A percentile compares a stretch with the other conserved stretches of the same genome.
These are phyloP conservation scores for Leptographium flavum DNA, from an alignment of 2,329 filamentous ascomycete genomes.

Conservation along the genomic window DNA sequence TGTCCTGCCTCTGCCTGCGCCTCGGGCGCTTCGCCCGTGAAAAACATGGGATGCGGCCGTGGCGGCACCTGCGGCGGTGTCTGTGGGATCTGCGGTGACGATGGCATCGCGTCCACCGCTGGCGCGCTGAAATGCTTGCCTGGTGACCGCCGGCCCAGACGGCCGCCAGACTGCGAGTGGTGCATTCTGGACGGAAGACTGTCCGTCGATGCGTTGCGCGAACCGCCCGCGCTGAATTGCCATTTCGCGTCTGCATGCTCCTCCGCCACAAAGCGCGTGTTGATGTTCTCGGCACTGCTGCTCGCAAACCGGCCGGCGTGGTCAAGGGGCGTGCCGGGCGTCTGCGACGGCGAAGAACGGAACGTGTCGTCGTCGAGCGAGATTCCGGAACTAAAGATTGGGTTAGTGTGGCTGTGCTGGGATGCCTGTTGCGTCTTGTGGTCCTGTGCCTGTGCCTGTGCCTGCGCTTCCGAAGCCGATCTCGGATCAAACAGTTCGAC, in stretches of 20 bases:
- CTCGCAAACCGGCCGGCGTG: slow-evolving; percentile 27
- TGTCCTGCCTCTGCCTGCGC: neutral
- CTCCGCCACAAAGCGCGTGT: slow-evolving; percentile 42
- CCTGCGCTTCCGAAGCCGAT: neutral
- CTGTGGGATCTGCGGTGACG: neutral
- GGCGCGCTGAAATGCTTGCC: slow-evolving; percentile 3
- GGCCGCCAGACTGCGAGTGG: slow-evolving; percentile 25
- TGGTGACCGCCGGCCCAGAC: slow-evolving; percentile 24
- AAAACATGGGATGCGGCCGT: slow-evolving; percentile 4
- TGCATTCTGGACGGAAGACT: slow-evolving; percentile 15
- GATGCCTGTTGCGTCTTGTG: neutral
- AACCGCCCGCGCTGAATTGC: slow-evolving; percentile 37
- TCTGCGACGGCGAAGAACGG: neutral
- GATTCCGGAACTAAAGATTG: slow-evolving; percentile 35
- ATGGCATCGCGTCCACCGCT: neutral
- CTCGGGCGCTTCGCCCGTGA: slow-evolving; percentile 8
- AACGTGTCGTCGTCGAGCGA: slow-evolving; percentile 17
- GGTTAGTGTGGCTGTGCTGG: slow-evolving; percentile 9
- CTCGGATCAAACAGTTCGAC: slow-evolving; percentile 1
- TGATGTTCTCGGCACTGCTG: slow-evolving; percentile 44
- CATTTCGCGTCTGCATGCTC: slow-evolving; percentile 27
- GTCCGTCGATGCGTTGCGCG: slow-evolving; percentile 14
- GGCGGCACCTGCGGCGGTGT: neutral
- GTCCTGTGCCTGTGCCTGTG: neutral
- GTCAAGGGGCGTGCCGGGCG: slow-evolving; percentile 13